A percentile compares a stretch with the other conserved stretches of the same genome.
Conservation (phyloP, 345 rosid species). For the Microcos paniculata region DNA sequence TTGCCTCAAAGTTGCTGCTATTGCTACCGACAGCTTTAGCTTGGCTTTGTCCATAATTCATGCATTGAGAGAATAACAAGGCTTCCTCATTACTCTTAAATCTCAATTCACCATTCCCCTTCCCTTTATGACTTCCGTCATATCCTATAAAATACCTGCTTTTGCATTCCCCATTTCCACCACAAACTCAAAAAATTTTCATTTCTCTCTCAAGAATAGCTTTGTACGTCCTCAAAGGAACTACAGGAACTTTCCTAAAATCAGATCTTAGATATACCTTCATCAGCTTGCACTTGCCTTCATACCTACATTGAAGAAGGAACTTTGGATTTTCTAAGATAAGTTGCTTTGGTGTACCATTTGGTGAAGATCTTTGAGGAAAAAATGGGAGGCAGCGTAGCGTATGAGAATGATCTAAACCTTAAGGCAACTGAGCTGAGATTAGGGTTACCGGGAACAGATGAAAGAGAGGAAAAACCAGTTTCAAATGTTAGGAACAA, state of each 20-base stretch:
- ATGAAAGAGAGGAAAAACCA: constrained; percentile 32
- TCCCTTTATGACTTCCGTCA: not conserved
- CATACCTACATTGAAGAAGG: not conserved
- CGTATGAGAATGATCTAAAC: constrained; percentile 57
- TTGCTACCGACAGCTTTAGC: constrained; percentile 76
- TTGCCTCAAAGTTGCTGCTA: constrained; percentile 69
- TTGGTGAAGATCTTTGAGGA: not conserved
- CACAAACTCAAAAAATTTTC: constrained; percentile 12
- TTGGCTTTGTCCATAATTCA: constrained; percentile 76
- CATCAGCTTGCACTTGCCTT: not conserved
- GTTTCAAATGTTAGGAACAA: constrained; percentile 48
- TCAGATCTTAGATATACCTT: not conserved
- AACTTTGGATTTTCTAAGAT: not conserved
- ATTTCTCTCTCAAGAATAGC: constrained; percentile 9
- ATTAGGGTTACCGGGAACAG: constrained; percentile 83
- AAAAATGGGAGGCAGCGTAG: constrained; percentile 40
- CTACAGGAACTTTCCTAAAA: not conserved
- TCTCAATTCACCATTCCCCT: not conserved
- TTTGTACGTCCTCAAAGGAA: constrained; percentile 14
- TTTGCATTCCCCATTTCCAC: constrained; percentile 28
- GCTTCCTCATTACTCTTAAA: not conserved
- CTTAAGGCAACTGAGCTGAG: constrained; percentile 87
- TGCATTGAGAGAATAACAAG: constrained; percentile 19
- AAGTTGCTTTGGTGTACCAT: not conserved
- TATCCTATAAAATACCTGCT: constrained; percentile 40